These are phyloP conservation scores for Drechslera avenae DNA, from an alignment of 2,329 filamentous ascomycete genomes.

Conservation along the genomic window DNA sequence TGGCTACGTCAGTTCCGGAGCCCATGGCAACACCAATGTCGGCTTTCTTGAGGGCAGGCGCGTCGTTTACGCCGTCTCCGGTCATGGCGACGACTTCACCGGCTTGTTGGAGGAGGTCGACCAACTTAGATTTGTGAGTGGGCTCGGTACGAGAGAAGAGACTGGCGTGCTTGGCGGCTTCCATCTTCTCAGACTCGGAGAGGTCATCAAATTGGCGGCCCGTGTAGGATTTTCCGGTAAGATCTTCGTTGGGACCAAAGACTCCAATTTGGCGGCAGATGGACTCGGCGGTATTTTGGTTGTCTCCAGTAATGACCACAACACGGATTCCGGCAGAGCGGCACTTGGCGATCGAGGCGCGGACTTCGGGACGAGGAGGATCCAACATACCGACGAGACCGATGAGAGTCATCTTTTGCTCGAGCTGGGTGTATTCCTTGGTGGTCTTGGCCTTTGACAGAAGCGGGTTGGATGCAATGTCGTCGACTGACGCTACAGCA, in stretches of 20 bases:
- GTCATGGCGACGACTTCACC: constrained; percentile 99
- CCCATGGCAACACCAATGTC: constrained; percentile 99
- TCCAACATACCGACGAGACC: constrained; percentile 97
- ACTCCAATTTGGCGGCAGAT: constrained; percentile 98
- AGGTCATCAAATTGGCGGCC: constrained; percentile 93
- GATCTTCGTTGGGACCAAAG: constrained; percentile 79
- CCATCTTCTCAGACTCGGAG: constrained; percentile 75
- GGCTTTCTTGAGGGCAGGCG: constrained; percentile 95
- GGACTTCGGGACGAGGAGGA: constrained; percentile 90
- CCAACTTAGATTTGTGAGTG: constrained; percentile 94
- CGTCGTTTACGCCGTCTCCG: constrained; percentile 97
- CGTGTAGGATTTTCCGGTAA: constrained; percentile 91
- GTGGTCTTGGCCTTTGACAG: constrained; percentile 78
- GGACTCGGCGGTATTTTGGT: constrained; percentile 94
- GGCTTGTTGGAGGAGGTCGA: constrained; percentile 90
- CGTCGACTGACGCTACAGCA: constrained; percentile 82
- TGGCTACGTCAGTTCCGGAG: constrained; percentile 94
- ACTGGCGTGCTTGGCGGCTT: constrained; percentile 82
- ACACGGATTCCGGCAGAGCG: constrained; percentile 93
- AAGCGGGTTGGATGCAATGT: constrained; percentile 72
- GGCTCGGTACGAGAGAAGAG: constrained; percentile 97
- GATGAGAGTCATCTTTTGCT: constrained; percentile 92
- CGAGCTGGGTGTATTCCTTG: constrained; percentile 80
- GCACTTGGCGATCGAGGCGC: constrained; percentile 83
- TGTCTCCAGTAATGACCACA: constrained; percentile 97